Base-by-base conservation (phyloP, 2,329 filamentous ascomycete species). In the Paecilomyces variotii region DNA sequence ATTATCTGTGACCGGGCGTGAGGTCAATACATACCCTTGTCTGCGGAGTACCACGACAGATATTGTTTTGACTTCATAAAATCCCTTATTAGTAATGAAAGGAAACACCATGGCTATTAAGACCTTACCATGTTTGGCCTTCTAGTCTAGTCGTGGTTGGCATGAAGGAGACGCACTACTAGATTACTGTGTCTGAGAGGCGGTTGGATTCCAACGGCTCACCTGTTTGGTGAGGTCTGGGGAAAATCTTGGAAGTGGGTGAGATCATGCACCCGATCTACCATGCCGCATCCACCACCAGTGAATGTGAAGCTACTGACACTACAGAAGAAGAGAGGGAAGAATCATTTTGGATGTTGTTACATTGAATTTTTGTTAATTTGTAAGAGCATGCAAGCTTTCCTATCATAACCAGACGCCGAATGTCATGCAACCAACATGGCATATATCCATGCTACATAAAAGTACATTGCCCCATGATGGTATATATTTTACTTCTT, bases 41-140 rank as follows among this genome's bases (percentile, higher is more conserved):
- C 89, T 73, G 96, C 85, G 51, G 91, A 93, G 75, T 96, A 90
- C 65, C 89, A 88, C 69, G 93, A 95, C 62, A 99, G 84, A 74
- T 97, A 99, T 87, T 97, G 94, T 80, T 97, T 97, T 58, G 94
- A 99, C 94, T 97, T 58, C 60, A 30, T 60, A 57, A 11, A 27
- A 54, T 24, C 32, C 56, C 67, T 68, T 57, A 56, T 63, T 57
- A 62, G 64, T 27, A 28, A 35, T 45, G 5, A 24, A 9, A 51
- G 52, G 57, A 60, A 57, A 59, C 55, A 49, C 12, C 19, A 27
- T 54, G 51, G 58, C 39, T 45, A 61, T 56, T 58, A 54, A 35
- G n/a, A 25, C 49, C 61, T 60, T 60, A 70, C 68, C 69, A 70
- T 68, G 45, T 39, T 60, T 57, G 11, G 53, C 57, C 35, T 26